Evolutionary conservation across 2,329 filamentous ascomycete species (phyloP).

Genomic region (Amphichorda felina): DNA sequence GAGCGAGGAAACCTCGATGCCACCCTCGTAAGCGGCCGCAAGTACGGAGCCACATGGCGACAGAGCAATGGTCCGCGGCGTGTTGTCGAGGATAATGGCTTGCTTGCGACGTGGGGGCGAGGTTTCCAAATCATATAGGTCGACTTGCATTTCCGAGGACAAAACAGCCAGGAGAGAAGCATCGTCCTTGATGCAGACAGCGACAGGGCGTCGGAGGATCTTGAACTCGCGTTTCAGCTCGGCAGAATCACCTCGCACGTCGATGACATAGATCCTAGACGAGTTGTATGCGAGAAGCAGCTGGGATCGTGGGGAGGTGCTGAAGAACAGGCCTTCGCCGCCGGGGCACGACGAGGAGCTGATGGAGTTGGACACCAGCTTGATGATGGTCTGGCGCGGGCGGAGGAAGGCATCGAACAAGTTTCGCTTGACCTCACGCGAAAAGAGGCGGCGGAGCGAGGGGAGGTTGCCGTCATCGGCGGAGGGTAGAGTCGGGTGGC

Average conservation of each 20-base stretch:
- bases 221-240: slow-evolving; percentile 67
- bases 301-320: slow-evolving; percentile 63
- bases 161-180: slow-evolving; percentile 66
- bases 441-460: slow-evolving; percentile 52
- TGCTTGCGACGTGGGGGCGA: slow-evolving; percentile 58
- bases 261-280: slow-evolving; percentile 69
- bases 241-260: slow-evolving; percentile 44
- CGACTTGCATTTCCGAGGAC: slow-evolving; percentile 72
- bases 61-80: slow-evolving; percentile 65
- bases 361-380: slow-evolving; percentile 71
- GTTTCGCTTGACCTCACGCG: slow-evolving; percentile 61
- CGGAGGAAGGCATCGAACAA: slow-evolving; percentile 66
- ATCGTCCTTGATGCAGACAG: slow-evolving; percentile 70
- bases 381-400: slow-evolving; percentile 60
- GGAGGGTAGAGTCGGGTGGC: slow-evolving; percentile 27
- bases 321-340: slow-evolving; percentile 78
- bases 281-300: slow-evolving; percentile 74
- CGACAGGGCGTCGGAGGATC: slow-evolving; percentile 61
- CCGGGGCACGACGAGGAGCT: slow-evolving; percentile 75
- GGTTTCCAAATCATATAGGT: slow-evolving; percentile 64
- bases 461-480: slow-evolving; percentile 39
- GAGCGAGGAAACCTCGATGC: slow-evolving; percentile 78
- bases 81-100: slow-evolving; percentile 66
- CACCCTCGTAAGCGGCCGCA: slow-evolving; percentile 74
- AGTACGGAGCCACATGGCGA: slow-evolving; percentile 74